Percentiles rank a stretch among this genome's conserved stretches.
phyloP scores from a whole-genome alignment of 345 rosid species.

The Hypericum perforatum region DNA sequence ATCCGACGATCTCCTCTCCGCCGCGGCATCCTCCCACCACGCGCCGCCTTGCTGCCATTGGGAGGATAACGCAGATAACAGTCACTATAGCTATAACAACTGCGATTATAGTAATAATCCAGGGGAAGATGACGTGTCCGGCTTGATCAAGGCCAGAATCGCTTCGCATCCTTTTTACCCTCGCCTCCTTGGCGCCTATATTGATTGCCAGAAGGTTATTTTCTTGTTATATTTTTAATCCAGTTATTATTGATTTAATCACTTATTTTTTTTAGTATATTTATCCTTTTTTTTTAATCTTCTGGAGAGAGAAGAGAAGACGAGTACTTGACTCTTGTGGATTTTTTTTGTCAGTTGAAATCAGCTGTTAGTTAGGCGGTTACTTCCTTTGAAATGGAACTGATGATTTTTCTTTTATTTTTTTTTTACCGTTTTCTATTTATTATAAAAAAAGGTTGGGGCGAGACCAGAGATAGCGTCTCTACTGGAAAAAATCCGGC shows the following conservation, averaged over 20 bases:
- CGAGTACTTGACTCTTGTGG: no score
- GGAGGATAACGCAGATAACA: no score
- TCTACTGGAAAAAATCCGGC: constrained; percentile 54
- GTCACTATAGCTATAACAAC: no score
- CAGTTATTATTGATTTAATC: no score
- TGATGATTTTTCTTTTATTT: background rate
- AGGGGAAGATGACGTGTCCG: constrained; percentile 32
- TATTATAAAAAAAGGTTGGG: constrained; percentile 45
- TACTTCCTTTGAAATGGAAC: background rate
- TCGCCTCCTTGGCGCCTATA: constrained; percentile 73
- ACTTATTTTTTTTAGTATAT: no score
- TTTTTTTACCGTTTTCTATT: background rate
- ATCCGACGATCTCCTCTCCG: constrained; percentile 54
- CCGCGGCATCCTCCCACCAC: constrained; percentile 57
- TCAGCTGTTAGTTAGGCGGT: background rate
- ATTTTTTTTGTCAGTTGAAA: no score
- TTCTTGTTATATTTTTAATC: no score
- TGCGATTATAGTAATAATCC: constrained; percentile 22
- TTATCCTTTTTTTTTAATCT: no score
- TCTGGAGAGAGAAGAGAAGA: no score
- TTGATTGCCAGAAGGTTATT: constrained; percentile 89
- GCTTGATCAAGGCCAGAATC: constrained; percentile 61
- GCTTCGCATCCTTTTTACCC: constrained; percentile 78
- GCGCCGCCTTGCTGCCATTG: constrained; percentile 2
- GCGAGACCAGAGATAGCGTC: constrained; percentile 77